These are phyloP conservation scores for Phytophthora tubulina DNA, from an alignment of 352 stramenopile species.

Conservation along the genomic window DNA sequence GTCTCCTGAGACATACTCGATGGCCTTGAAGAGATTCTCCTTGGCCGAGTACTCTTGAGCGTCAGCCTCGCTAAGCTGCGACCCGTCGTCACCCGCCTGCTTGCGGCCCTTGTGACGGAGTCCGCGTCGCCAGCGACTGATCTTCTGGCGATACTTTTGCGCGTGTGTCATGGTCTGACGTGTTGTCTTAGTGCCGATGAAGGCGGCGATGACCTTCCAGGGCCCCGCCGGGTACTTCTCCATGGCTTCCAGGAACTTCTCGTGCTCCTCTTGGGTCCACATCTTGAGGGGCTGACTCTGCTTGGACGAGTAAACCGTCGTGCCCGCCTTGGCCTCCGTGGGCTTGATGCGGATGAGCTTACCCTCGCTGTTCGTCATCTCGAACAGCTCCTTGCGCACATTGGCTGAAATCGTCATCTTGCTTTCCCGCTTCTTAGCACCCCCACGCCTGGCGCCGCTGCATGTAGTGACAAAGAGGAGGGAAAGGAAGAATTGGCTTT, in stretches of 20 bases:
- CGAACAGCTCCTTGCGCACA: conserved; percentile 87
- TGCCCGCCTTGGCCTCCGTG: conserved; percentile 85
- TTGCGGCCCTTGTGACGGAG: conserved; percentile 85
- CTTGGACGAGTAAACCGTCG: conserved; percentile 87
- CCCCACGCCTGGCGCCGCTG: conserved; percentile 25
- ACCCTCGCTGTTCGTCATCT: conserved; percentile 80
- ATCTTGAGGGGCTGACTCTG: conserved; percentile 87
- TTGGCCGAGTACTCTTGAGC: conserved; percentile 58
- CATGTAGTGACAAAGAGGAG: conserved; percentile 39
- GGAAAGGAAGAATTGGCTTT: conserved; percentile 48
- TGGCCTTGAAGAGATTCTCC: conserved; percentile 69
- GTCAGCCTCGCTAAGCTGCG: conserved; percentile 52
- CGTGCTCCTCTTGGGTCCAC: conserved; percentile 89
- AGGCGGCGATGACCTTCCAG: conserved; percentile 86
- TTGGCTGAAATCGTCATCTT: conserved; percentile 89
- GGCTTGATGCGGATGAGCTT: conserved; percentile 89
- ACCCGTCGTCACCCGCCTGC: conserved; percentile 52
- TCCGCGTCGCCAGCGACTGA: conserved; percentile 81
- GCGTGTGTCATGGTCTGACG: conserved; percentile 95
- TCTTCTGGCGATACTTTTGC: conserved; percentile 90
- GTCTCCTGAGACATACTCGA: conserved; percentile 72
- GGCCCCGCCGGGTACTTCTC: conserved; percentile 86
- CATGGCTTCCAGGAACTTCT: conserved; percentile 88
- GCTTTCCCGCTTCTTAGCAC: conserved; percentile 34
- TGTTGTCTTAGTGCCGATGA: conserved; percentile 87